A percentile compares a stretch with the other conserved stretches of the same genome.
Evolutionary conservation across 2,329 filamentous ascomycete genomes (phyloP).

Genomic region (Colletotrichum eremochloae): DNA sequence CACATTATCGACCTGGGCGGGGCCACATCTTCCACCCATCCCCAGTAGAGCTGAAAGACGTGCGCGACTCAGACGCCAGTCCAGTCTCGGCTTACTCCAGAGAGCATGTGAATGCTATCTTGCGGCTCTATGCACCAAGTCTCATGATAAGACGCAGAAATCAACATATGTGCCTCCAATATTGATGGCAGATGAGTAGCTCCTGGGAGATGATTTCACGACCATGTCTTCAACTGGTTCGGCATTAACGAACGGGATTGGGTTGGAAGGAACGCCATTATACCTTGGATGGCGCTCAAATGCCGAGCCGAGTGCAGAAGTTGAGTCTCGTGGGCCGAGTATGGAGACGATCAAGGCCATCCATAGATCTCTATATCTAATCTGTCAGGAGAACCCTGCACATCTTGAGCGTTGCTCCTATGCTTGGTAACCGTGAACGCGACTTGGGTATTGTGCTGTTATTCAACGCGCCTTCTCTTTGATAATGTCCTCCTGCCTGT

Average conservation of each 20-base stretch:
- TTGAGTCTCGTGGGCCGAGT: background rate
- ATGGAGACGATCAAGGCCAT: background rate
- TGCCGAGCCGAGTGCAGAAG: conserved; percentile 4
- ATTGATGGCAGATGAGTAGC: background rate
- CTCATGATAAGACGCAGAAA: background rate
- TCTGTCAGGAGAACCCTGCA: background rate
- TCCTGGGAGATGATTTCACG: background rate
- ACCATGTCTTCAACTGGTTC: background rate
- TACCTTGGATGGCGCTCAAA: background rate
- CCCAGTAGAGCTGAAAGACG: conserved; percentile 7
- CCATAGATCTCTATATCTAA: background rate
- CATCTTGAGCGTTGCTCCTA: background rate
- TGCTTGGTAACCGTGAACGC: background rate
- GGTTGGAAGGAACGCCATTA: background rate
- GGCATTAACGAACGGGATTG: background rate
- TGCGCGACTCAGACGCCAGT: background rate
- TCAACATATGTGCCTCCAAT: background rate
- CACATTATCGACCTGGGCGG: background rate
- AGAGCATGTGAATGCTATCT: background rate
- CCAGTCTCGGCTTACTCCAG: background rate
- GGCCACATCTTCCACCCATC: background rate
- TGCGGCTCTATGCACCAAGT: background rate
- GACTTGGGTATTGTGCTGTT: background rate
- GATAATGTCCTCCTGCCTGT: background rate
- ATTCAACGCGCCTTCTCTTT: background rate